phyloP scores from a whole-genome alignment of 192 early-diverging fungal genomes.

The Hyaloraphidium curvatum region DNA sequence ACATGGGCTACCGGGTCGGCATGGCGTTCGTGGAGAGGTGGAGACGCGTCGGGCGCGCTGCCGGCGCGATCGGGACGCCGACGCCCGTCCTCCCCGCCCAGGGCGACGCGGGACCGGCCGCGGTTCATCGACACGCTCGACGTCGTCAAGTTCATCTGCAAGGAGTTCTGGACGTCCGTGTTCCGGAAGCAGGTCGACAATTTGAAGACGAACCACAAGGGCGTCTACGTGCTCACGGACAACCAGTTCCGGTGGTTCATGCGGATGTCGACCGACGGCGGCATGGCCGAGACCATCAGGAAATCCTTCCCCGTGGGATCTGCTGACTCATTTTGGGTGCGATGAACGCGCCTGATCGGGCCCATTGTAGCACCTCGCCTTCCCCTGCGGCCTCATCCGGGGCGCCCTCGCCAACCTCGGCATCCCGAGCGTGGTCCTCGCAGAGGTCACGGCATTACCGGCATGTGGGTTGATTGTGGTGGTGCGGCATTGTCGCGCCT shows the following conservation, averaged over 20 bases:
- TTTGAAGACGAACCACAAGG: constrained; percentile 95
- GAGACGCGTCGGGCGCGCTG: not conserved
- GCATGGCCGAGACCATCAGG: constrained; percentile 52
- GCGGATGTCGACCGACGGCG: constrained; percentile 70
- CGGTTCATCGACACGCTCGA: constrained; percentile 87
- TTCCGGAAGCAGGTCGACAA: constrained; percentile 98
- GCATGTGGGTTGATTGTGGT: constrained; percentile 36
- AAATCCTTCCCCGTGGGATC: constrained; percentile 50
- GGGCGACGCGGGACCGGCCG: constrained; percentile 64
- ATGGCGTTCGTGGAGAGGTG: constrained; percentile 65
- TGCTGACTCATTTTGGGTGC: not conserved
- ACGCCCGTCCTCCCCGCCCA: no score
- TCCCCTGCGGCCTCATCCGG: constrained; percentile 91
- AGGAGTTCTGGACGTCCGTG: constrained; percentile 85
- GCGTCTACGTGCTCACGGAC: constrained; percentile 94
- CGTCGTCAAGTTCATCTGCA: constrained; percentile 97
- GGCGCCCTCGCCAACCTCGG: constrained; percentile 86
- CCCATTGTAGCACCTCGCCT: constrained; percentile 57
- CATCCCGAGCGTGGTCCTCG: constrained; percentile 60
- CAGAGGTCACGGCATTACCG: constrained; percentile 64
- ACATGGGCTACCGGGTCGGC: constrained; percentile 77
- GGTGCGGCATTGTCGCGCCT: not conserved
- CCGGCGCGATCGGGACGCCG: no score
- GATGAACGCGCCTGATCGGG: not conserved
- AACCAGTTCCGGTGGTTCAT: constrained; percentile 91